Evolutionary conservation across 768 basidiomycete genomes (phyloP).

Genomic region (Russula sp.): DNA sequence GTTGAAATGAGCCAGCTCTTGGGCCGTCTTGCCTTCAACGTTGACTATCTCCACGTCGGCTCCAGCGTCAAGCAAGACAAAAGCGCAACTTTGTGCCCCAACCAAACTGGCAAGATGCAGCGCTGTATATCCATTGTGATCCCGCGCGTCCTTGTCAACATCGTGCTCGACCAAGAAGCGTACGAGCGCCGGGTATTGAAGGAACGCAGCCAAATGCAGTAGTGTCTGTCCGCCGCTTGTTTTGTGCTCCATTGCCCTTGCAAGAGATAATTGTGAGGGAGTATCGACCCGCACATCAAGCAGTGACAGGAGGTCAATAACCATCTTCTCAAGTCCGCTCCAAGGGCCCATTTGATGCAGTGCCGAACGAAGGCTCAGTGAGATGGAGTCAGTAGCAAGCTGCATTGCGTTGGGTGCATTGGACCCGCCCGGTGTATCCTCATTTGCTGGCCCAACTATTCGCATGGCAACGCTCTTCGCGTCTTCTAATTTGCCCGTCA

Average conservation of each 20-base stretch:
- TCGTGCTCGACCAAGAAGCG: slow-evolving; percentile 63
- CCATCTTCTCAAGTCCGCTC: slow-evolving; percentile 59
- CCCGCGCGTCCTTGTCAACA: slow-evolving; percentile 76
- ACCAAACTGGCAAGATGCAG: slow-evolving; percentile 77
- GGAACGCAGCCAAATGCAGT: slow-evolving; percentile 78
- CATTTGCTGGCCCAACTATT: slow-evolving; percentile 74
- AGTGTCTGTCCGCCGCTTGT: slow-evolving; percentile 77
- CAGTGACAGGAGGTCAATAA: slow-evolving; percentile 75
- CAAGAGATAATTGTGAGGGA: slow-evolving; percentile 35
- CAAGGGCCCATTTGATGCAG: slow-evolving; percentile 50
- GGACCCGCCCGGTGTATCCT: slow-evolving; percentile 33
- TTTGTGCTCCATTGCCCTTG: slow-evolving; percentile 58
- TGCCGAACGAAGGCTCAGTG: slow-evolving; percentile 49
- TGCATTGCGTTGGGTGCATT: slow-evolving; percentile 33
- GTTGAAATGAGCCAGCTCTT: slow-evolving; percentile 45
- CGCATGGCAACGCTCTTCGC: slow-evolving; percentile 90
- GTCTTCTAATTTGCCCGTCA: slow-evolving; percentile 93
- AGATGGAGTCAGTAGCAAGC: slow-evolving; percentile 37
- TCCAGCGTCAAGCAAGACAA: slow-evolving; percentile 65
- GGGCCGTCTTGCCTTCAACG: slow-evolving; percentile 58
- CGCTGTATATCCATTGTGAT: slow-evolving; percentile 86
- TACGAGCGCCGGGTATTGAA: slow-evolving; percentile 66
- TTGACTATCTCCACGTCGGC: slow-evolving; percentile 76
- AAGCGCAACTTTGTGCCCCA: slow-evolving; percentile 54
- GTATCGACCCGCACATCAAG: slow-evolving; percentile 56